Evolutionary conservation across 2,329 filamentous ascomycete genomes (phyloP).

Genomic region (Epichloe glyceriae): DNA sequence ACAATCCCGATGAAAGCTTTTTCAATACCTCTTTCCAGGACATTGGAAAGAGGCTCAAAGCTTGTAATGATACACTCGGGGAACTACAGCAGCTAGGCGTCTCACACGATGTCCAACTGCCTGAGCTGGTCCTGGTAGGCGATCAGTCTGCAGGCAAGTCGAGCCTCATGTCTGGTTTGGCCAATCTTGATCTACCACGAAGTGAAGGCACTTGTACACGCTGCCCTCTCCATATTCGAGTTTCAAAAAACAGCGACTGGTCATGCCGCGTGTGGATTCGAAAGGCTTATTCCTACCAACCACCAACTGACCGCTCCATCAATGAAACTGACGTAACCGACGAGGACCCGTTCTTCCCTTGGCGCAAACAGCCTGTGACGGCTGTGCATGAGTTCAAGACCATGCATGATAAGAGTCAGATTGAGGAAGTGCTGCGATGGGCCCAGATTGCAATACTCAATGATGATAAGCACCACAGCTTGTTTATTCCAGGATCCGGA

Average conservation of each 20-base stretch:
- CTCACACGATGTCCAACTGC: conserved; percentile 55
- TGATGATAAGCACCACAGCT: conserved; percentile 37
- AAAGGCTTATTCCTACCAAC: conserved; percentile 47
- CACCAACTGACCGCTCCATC: conserved; percentile 24
- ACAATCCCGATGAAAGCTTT: conserved; percentile 23
- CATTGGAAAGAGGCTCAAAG: conserved; percentile 51
- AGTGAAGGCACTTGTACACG: conserved; percentile 63
- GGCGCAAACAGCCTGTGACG: conserved; percentile 36
- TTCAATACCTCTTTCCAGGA: conserved; percentile 32
- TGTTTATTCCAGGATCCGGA: conserved; percentile 41
- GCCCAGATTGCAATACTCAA: conserved; percentile 71
- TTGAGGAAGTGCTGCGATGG: conserved; percentile 56
- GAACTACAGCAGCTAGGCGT: conserved; percentile 62
- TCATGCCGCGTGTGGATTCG: conserved; percentile 55
- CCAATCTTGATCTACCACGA: conserved; percentile 59
- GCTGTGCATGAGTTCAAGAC: conserved; percentile 48
- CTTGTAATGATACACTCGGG: conserved; percentile 51
- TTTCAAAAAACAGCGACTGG: conserved; percentile 48
- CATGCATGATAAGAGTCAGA: conserved; percentile 44
- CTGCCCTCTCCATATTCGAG: conserved; percentile 68
- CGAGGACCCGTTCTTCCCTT: conserved; percentile 49
- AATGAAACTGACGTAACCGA: conserved; percentile 34
- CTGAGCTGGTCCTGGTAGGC: conserved; percentile 71
- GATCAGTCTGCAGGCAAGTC: conserved; percentile 81
- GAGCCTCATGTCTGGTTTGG: conserved; percentile 50